Evolutionary conservation across 371 early-diverging fungal species (phyloP).

Genomic region (Syncephalis fuscata): DNA sequence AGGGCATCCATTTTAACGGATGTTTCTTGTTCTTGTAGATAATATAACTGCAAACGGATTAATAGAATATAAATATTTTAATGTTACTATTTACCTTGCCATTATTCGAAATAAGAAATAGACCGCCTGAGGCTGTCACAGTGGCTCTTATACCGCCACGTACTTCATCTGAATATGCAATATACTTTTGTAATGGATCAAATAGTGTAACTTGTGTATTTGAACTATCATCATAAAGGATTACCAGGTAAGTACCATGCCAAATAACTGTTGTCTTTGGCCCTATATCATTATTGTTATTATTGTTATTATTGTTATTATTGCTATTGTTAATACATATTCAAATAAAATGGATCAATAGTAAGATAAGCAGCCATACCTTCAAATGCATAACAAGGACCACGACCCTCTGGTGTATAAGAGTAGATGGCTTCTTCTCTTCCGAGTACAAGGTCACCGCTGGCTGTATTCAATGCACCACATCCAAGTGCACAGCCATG

Average conservation of each 20-base stretch:
- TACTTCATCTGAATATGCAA: slow-evolving; percentile 66
- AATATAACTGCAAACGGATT: slow-evolving; percentile 35
- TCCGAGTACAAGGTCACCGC: slow-evolving; percentile 63
- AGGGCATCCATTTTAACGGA: slow-evolving; percentile 71
- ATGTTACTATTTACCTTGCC: slow-evolving; percentile 15
- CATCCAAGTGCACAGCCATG: slow-evolving; percentile 69
- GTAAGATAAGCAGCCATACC: slow-evolving; percentile 20
- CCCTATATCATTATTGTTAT: no score
- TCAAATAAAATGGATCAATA: no score
- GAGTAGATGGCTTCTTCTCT: slow-evolving; percentile 84
- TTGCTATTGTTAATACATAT: no score
- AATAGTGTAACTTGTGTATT: slow-evolving; percentile 67
- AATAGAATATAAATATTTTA: no score
- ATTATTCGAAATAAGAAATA: slow-evolving; percentile 71
- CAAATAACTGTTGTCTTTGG: no score
- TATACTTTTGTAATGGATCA: slow-evolving; percentile 78
- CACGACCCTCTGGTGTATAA: slow-evolving; percentile 81
- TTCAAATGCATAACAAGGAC: slow-evolving; percentile 84
- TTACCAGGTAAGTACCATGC: slow-evolving; percentile 46
- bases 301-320: no score
- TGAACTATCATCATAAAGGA: slow-evolving; percentile 34
- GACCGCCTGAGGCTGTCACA: slow-evolving; percentile 73
- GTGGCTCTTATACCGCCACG: slow-evolving; percentile 45
- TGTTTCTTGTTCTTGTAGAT: slow-evolving; percentile 74
- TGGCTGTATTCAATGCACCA: slow-evolving; percentile 46